Evolutionary conservation across 208 protist genomes (phyloP).

Genomic region (Leishmania mexicana): DNA sequence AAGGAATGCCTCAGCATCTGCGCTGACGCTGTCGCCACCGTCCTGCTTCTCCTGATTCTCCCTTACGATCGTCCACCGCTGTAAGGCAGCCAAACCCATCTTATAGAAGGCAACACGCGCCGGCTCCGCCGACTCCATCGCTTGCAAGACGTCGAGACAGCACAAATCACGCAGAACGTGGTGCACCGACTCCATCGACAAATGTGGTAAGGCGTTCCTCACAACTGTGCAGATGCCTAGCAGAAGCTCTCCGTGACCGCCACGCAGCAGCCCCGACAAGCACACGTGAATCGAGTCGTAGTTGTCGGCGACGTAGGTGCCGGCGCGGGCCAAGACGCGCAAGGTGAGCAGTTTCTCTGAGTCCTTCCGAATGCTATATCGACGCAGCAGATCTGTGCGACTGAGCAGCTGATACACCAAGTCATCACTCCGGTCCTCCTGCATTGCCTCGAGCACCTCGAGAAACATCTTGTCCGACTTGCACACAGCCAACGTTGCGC

Average conservation of each 20-base stretch:
- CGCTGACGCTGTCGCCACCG: neutral
- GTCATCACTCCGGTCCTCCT: neutral
- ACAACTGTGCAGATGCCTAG: neutral
- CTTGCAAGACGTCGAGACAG: neutral
- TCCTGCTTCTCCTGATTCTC: neutral
- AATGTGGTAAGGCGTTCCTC: neutral
- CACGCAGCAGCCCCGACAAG: neutral
- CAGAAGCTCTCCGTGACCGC: neutral
- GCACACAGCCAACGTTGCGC: neutral
- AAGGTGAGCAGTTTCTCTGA: conserved; percentile 2
- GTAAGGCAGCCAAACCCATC: conserved; percentile 5
- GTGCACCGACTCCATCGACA: neutral
- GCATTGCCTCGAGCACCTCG: conserved; percentile 12
- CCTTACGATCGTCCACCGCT: neutral
- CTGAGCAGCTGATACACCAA: conserved; percentile 7
- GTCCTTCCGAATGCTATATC: conserved; percentile 4
- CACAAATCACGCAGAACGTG: conserved; percentile 11
- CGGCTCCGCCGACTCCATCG: neutral
- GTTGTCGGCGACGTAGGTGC: conserved; percentile 14
- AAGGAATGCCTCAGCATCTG: conserved; percentile 10
- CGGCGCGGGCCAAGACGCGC: conserved; percentile 1
- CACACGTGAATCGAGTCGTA: conserved; percentile 7
- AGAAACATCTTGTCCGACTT: conserved; percentile 5
- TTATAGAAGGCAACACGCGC: conserved; percentile 12
- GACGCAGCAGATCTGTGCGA: conserved; percentile 5